Evolutionary conservation across 345 rosid species (phyloP), one percentile per base, ranked within the genome.

Genomic region (Stellera chamaejasme): DNA sequence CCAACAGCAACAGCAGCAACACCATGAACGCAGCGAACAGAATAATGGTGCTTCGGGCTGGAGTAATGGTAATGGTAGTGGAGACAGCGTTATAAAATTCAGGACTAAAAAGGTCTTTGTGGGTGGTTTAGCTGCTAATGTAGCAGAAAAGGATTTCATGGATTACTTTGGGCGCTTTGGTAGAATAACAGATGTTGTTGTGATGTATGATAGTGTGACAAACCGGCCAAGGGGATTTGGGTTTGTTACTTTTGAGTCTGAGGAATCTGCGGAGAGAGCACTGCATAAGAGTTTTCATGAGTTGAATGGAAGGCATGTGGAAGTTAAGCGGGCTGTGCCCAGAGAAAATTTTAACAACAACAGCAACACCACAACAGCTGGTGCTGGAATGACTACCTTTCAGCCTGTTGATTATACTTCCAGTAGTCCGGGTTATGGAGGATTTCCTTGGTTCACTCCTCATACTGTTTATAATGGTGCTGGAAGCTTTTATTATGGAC

Each of bases 161-260:
- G 72, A 62, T 61, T 87, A 84, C 72, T 87, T 90, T 64, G 82
- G 81, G 65, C 82, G 61, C 55, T 90, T 77, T 47, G 97, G 97
- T n/a, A 56, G 65, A 71, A 85, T 71, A 19, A 74, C 77, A 1
- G 97, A 90, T 69, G 94, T 81, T 0, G 94, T 90, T 60, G 90
- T 90, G 59, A 87, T 90, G 91, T 81, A 82, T 32, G 97, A 87
- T 50, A 78, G 75, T 69, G 55, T 45, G 43, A 81, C 87, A 5
- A 78, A 81, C 67, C 78, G 84, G 57, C 94, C 94, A 19, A 79
- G 96, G 66, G 97, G 97, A 10, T 87, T 90, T 27, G 97, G 97
- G 23, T 85, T 87, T 68, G 82, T 90, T 54, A 87, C 96, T 5
- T 87, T 66, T 62, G 89, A 83, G 27, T 77, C 79, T 0, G 96